phyloP scores from a whole-genome alignment of 2,329 filamentous ascomycete species.

The Aspergillus arachidicola region DNA sequence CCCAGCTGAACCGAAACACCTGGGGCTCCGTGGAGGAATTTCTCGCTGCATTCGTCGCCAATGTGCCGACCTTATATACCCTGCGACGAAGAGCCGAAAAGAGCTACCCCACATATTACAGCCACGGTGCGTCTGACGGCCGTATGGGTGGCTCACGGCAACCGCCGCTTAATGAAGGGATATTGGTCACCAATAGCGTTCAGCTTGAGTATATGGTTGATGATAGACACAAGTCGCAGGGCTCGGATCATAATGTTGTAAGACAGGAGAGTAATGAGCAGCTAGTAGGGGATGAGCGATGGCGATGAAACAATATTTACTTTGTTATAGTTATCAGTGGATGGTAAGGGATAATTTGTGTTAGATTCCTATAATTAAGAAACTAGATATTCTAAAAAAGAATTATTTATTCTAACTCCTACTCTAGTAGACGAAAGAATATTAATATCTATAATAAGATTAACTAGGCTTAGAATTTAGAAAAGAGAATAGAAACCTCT shows the following conservation, averaged over 20 bases:
- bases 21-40: slow-evolving; percentile 12
- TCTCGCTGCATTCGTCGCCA: slow-evolving; percentile 14
- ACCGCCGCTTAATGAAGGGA: neutral
- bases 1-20: slow-evolving; percentile 7
- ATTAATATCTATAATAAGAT: too few relatives aligned
- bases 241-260: neutral
- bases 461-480: too few relatives aligned
- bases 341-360: too few relatives aligned
- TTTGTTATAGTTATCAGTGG: neutral
- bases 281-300: neutral
- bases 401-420: too few relatives aligned
- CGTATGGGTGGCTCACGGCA: neutral
- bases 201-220: neutral
- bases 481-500: too few relatives aligned
- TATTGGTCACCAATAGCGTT: neutral
- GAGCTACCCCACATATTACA: neutral
- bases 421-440: too few relatives aligned
- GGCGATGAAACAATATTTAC: neutral
- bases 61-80: slow-evolving; percentile 16
- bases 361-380: too few relatives aligned
- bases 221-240: neutral
- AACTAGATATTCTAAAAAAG: too few relatives aligned
- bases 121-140: neutral
- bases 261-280: neutral
- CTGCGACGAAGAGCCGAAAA: slow-evolving; percentile 3